Evolutionary conservation across 352 stramenopile genomes (phyloP), one percentile per base, ranked within the genome.

Genomic region (Globisporangium uncinulatum): DNA sequence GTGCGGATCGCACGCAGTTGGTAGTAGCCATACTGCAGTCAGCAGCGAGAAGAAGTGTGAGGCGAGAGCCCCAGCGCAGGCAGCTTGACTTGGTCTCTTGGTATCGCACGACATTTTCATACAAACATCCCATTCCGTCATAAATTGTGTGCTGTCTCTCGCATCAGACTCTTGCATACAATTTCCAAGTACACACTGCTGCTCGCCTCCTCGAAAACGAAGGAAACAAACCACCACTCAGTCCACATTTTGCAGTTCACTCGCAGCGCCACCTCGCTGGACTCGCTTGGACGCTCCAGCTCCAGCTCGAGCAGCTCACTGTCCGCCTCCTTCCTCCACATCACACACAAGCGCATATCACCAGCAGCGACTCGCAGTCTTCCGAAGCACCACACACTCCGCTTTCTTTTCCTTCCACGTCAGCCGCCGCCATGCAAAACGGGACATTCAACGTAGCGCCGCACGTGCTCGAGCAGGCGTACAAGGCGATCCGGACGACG

Each of bases 401-500:
- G 34, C 34, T 39, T 39, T 13, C 34, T 1, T 39, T 1, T 13
- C 5, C 34, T 13, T 39, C 34, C 34, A 13, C 34, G 6, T 6
- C 34, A 13, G 7, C 34, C 34, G 21, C 31, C 47, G 6, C 45
- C 11, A 86, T 86, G 75, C 75, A 86, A 68, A 91, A 76, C 75
- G 58, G 69, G 59, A 73, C 76, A 54, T 86, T 90, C 54, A 75
- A 67, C 6, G 83, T 92, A 62, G 75, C 79, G 54, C 65, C 80
- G 29, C 76, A 89, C 56, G 74, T 89, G 58, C 74, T 95, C 39
- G 83, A 95, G 61, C 86, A 95, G 73, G 86, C 86, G 34, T 95
- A 95, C 73, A 92, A 92, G 72, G 79, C 86, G 52, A 95, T 95
- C 67, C 86, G 86, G 65, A 86, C 83, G 59, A 92, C 86, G 56